Evolutionary conservation across 2,329 filamentous ascomycete species (phyloP).

Genomic region (Claviceps pazoutovae): DNA sequence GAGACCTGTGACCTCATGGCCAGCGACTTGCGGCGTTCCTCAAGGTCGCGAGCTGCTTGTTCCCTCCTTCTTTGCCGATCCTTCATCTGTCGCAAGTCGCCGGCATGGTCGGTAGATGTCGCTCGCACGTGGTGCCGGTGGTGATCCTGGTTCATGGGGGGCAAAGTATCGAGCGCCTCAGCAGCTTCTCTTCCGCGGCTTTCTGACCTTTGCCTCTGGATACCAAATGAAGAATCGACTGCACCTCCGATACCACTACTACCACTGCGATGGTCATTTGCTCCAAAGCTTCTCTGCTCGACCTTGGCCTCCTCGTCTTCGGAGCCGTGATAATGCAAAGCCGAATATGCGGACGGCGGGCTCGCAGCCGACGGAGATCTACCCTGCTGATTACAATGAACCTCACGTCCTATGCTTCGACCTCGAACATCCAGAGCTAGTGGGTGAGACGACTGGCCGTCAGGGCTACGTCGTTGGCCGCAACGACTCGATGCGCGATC

Average conservation of each 20-base stretch:
- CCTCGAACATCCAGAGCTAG: constrained; percentile 41
- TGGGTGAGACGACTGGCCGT: constrained; percentile 23
- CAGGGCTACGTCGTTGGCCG: constrained; percentile 32
- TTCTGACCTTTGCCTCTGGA: constrained; percentile 24
- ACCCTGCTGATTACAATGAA: constrained; percentile 25
- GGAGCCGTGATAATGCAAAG: constrained; percentile 27
- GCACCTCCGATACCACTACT: constrained; percentile 21
- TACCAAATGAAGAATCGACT: constrained; percentile 20
- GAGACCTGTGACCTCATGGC: constrained; percentile 69
- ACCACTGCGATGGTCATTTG: constrained; percentile 37
- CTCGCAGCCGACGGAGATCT: constrained; percentile 69
- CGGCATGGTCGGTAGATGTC: constrained; percentile 32
- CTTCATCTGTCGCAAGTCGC: constrained; percentile 41
- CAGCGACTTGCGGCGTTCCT: constrained; percentile 74
- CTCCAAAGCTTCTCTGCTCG: constrained; percentile 42
- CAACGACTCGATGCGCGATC: constrained; percentile 38
- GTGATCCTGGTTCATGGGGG: constrained; percentile 12
- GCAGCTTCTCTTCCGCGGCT: constrained; percentile 21
- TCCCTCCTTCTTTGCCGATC: constrained; percentile 56
- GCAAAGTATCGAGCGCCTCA: constrained; percentile 18
- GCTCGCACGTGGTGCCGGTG: constrained; percentile 17
- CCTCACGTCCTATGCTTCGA: constrained; percentile 46
- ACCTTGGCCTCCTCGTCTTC: constrained; percentile 50
- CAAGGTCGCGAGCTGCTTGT: constrained; percentile 68
- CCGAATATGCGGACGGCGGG: constrained; percentile 47